Evolutionary conservation across 2,329 filamentous ascomycete genomes (phyloP), one percentile per base, ranked within the genome.

Genomic region (Dactylellina haptotyla): DNA sequence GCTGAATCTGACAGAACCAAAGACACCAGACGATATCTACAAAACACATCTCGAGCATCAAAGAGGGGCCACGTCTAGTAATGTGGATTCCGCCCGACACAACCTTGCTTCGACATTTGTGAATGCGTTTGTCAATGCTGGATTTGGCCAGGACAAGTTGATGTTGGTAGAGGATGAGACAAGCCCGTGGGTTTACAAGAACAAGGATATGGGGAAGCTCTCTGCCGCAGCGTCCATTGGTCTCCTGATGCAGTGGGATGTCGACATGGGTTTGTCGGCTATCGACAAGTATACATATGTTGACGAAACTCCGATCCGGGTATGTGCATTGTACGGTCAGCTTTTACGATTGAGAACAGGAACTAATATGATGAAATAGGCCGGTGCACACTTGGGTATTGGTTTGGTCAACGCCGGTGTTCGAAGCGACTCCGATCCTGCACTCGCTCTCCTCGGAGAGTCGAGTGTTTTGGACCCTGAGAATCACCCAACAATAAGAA

Each of bases 21-120:
- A 97, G 84, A 91, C 92, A 45, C 96, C 94, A 0, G 95, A 99
- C 80, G 96, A 99, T 79, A 99, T 99, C 78, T 99, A 99, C 87
- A 99, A 99, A 85, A 97, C 93, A 79, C 95, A 99, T 82, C 87
- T 99, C 3, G 95, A 99, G 83, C 98, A 91, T 83, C 96, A 90
- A 78, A 88, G 96, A 75, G 95, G 96, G 59, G 92, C 92, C 23
- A 75, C 77, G 43, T 93, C 93, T 34, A 87, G 97, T 82, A 97
- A 97, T 80, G 88, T 96, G 50, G 95, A 99, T 80, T 99, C 95
- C 8, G 93, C 94, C 28, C 87, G 93, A 78, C 94, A 99, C 84
- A 99, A 99, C 79, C 86, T 99, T 73, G 93, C 95, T 2, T 95
- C 94, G 61, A 93, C 90, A 2, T 98, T 99, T 77, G 96, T 99